phyloP scores from a whole-genome alignment of 805 yeast species.

The Lipomyces chichibuensis region DNA sequence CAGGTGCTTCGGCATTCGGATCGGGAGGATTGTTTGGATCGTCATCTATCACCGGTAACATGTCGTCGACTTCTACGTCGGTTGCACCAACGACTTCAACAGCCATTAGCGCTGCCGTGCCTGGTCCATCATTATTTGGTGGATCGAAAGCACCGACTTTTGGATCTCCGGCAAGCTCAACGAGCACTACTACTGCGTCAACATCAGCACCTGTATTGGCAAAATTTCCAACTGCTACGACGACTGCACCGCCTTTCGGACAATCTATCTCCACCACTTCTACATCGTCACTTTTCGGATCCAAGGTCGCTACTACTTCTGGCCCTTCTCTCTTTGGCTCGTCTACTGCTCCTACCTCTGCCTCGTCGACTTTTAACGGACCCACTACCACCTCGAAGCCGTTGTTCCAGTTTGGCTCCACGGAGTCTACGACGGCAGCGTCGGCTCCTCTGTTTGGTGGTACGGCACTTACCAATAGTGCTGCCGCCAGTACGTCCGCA shows the following conservation, averaged over 20 bases:
- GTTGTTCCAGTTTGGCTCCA: slow-evolving; percentile 27
- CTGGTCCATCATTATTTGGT: slow-evolving; percentile 9
- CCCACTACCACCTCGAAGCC: slow-evolving; percentile 21
- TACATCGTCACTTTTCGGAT: slow-evolving; percentile 1
- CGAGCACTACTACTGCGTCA: neutral
- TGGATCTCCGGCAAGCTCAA: neutral
- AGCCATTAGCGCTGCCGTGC: slow-evolving; percentile 8
- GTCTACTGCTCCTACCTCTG: slow-evolving; percentile 32
- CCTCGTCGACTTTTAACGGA: slow-evolving; percentile 21
- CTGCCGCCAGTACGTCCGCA: slow-evolving; percentile 4
- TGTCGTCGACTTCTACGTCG: slow-evolving; percentile 16
- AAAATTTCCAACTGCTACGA: neutral
- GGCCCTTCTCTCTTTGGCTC: slow-evolving; percentile 11
- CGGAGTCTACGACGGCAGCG: slow-evolving; percentile 25
- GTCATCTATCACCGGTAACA: neutral
- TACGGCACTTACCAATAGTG: slow-evolving; percentile 13
- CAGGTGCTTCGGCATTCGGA: neutral
- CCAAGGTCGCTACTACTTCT: slow-evolving; percentile 6
- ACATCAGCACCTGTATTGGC: slow-evolving; percentile 2
- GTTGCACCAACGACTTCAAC: slow-evolving; percentile 19
- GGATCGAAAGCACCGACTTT: slow-evolving; percentile 7
- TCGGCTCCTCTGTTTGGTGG: slow-evolving; percentile 21
- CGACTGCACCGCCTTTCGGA: neutral
- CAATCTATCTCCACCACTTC: neutral
- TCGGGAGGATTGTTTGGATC: slow-evolving; percentile 14